A percentile compares a stretch with the other conserved stretches of the same genome.
phyloP scores from a whole-genome alignment of 495 filamentous ascomycete genomes.

The Poronia punctata region DNA sequence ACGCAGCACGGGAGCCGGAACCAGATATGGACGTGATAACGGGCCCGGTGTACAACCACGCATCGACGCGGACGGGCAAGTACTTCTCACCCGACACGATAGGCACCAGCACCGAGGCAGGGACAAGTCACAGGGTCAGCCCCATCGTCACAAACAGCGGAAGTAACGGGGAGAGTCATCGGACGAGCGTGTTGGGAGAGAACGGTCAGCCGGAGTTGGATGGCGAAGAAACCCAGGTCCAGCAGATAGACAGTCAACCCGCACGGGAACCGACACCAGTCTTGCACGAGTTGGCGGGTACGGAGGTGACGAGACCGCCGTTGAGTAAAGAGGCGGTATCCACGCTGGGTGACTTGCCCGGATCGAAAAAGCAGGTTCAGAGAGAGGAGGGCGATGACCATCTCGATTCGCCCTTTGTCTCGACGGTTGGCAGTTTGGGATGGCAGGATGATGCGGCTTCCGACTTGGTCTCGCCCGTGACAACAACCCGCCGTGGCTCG shows the following conservation, averaged over 20 bases:
- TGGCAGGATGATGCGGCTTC: conserved; percentile 10
- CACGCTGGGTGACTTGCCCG: not conserved
- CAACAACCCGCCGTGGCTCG: conserved; percentile 5
- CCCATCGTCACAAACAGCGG: not conserved
- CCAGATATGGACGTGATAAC: conserved; percentile 16
- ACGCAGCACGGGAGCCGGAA: conserved; percentile 6
- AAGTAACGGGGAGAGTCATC: conserved; percentile 2
- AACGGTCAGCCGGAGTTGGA: conserved; percentile 15
- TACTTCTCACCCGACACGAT: conserved; percentile 12
- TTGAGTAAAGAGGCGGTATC: conserved; percentile 1
- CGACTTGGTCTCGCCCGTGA: conserved; percentile 13
- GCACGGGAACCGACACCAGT: not conserved
- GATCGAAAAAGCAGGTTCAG: not conserved
- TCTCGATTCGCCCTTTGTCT: conserved; percentile 11
- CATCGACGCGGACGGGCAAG: conserved; percentile 9
- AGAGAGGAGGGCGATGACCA: conserved; percentile 3
- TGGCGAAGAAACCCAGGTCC: conserved; percentile 8
- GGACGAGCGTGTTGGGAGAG: no score
- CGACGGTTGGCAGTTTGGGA: conserved; percentile 9
- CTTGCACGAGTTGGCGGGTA: conserved; percentile 9
- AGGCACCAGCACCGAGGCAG: conserved; percentile 3
- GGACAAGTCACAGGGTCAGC: conserved; percentile 1
- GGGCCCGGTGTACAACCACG: conserved; percentile 19
- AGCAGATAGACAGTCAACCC: not conserved
- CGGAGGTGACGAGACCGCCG: conserved; percentile 8